phyloP scores from a whole-genome alignment of 164 flowering plant species.

The Amborella trichopoda region DNA sequence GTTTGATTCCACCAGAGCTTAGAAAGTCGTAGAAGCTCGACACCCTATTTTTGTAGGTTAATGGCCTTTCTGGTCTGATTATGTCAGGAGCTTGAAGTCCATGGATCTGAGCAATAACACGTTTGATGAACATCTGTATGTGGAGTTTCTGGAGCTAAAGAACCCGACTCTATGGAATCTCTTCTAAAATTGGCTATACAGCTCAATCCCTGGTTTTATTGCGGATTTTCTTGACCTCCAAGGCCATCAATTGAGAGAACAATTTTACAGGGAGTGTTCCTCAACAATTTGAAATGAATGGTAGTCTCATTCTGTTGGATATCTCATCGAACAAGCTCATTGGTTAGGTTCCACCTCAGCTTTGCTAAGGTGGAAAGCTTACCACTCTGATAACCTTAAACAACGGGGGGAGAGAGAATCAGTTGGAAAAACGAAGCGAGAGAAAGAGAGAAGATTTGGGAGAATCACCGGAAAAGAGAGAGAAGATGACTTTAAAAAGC shows the following conservation, averaged over 20 bases:
- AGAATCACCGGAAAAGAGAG: too few relatives aligned
- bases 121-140: conserved; percentile 67
- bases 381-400: conserved; percentile 69
- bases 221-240: conserved; percentile 69
- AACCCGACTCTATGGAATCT: conserved; percentile 76
- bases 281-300: conserved; percentile 45
- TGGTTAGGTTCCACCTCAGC: conserved; percentile 53
- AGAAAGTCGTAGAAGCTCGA: conserved; percentile 66
- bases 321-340: conserved; percentile 81
- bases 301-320: conserved; percentile 51
- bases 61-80: conserved; percentile 50
- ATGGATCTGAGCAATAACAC: conserved; percentile 85
- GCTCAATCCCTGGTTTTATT: conserved; percentile 71
- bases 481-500: too few relatives aligned
- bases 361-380: conserved; percentile 59
- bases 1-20: conserved; percentile 69
- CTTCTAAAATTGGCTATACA: conserved; percentile 78
- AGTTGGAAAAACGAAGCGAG: too few relatives aligned
- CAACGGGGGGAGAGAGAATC: too few relatives aligned
- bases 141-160: conserved; percentile 35
- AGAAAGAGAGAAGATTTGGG: too few relatives aligned
- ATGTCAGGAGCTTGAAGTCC: conserved; percentile 61
- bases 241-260: conserved; percentile 93
- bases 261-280: conserved; percentile 89
- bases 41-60: conserved; percentile 78